Evolutionary conservation across 2,329 filamentous ascomycete species (phyloP).

Genomic region (Penicillium sp.): DNA sequence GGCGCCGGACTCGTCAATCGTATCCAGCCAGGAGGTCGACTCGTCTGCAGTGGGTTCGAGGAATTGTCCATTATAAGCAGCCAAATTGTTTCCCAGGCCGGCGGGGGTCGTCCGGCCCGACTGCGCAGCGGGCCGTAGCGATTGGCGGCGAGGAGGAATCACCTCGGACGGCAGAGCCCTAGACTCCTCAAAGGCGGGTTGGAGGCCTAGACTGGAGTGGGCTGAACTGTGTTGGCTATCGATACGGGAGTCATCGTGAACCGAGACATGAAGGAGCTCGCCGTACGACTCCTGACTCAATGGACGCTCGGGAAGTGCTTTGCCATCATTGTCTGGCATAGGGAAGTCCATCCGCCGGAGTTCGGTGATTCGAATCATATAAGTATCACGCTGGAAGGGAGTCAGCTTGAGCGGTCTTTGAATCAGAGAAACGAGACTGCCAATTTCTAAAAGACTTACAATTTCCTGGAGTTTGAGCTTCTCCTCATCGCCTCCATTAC

Average conservation of each 20-base stretch:
- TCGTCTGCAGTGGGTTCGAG: conserved; percentile 51
- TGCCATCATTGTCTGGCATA: conserved; percentile 59
- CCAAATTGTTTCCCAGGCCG: conserved; percentile 5
- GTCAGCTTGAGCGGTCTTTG: background rate
- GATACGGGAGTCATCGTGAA: conserved; percentile 31
- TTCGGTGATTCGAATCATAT: conserved; percentile 86
- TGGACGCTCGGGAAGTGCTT: conserved; percentile 73
- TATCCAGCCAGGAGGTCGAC: conserved; percentile 90
- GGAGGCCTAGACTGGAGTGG: conserved; percentile 50
- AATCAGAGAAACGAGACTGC: background rate
- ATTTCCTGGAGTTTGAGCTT: conserved; percentile 85
- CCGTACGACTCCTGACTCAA: conserved; percentile 60
- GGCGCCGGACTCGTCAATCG: conserved; percentile 84
- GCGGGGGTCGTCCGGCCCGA: conserved; percentile 14
- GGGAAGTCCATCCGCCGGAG: conserved; percentile 67
- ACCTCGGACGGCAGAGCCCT: conserved; percentile 30
- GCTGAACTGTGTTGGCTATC: conserved; percentile 44
- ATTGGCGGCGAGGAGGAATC: conserved; percentile 41
- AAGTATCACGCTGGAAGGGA: conserved; percentile 71
- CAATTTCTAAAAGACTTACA: conserved; percentile 57
- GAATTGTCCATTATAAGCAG: conserved; percentile 16
- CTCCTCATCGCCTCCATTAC: conserved; percentile 80
- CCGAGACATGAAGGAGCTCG: conserved; percentile 41
- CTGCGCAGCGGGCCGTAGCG: conserved; percentile 36
- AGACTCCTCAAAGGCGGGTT: conserved; percentile 27